Evolutionary conservation across 352 stramenopile genomes (phyloP).

Genomic region (Globisporangium paroecandrum): DNA sequence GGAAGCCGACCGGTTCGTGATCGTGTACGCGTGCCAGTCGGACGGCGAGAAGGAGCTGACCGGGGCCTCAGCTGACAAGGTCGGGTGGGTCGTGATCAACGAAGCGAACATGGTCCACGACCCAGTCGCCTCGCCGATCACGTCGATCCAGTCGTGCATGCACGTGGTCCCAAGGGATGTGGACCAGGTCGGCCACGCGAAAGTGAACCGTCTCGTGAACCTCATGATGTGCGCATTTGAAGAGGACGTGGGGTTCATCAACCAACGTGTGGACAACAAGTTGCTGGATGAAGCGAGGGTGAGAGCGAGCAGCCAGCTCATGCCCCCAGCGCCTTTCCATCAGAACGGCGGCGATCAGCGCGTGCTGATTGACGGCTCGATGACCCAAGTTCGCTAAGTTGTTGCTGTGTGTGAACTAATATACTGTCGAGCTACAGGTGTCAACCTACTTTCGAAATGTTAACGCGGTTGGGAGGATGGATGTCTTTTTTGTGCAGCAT

Average conservation of each 20-base stretch:
- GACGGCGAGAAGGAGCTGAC: constrained; percentile 9
- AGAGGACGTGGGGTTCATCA: constrained; percentile 11
- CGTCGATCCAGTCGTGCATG: constrained; percentile 10
- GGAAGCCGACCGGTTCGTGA: constrained; percentile 11
- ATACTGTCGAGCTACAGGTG: too few relatives aligned
- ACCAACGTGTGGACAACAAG: constrained; percentile 6
- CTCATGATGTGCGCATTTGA: constrained; percentile 13
- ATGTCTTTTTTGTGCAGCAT: neutral
- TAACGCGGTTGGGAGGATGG: neutral
- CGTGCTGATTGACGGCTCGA: neutral
- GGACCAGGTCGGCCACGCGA: neutral
- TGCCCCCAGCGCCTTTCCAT: neutral
- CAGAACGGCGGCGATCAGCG: neutral
- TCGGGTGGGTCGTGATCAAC: constrained; percentile 5
- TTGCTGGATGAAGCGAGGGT: constrained; percentile 6
- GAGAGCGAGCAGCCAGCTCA: neutral
- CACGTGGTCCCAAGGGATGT: neutral
- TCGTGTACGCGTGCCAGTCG: constrained; percentile 11
- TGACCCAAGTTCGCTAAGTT: neutral
- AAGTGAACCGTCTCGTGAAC: constrained; percentile 4
- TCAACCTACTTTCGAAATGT: neutral
- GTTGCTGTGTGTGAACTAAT: neutral
- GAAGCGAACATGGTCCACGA: neutral
- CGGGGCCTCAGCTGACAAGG: neutral
- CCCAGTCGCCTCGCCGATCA: neutral